phyloP scores from a whole-genome alignment of 768 basidiomycete genomes.

The Mycena indigotica region DNA sequence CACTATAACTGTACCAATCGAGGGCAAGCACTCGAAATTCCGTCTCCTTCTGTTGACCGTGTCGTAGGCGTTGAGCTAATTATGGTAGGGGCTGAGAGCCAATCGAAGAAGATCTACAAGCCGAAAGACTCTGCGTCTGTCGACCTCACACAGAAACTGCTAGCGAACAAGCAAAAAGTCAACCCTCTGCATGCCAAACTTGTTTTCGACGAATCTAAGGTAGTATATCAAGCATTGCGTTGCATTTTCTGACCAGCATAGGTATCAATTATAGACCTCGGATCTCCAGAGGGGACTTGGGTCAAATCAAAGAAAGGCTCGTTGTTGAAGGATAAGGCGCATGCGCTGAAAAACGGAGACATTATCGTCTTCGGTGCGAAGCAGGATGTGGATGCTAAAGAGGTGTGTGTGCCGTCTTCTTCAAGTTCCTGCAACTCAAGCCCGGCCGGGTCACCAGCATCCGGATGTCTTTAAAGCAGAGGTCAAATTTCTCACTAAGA shows the following conservation, averaged over 20 bases:
- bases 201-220: constrained; percentile 18
- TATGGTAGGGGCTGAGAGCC: constrained; percentile 8
- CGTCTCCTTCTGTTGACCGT: background rate
- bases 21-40: background rate
- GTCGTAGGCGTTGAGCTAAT: constrained; percentile 15
- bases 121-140: background rate
- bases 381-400: constrained; percentile 1
- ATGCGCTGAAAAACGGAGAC: constrained; percentile 19
- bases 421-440: no score
- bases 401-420: background rate
- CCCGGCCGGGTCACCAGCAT: background rate
- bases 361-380: constrained; percentile 18
- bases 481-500: background rate
- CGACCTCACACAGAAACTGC: constrained; percentile 7
- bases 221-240: background rate
- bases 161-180: constrained; percentile 1
- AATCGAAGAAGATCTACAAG: constrained; percentile 12
- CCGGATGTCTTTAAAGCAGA: background rate
- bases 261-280: constrained; percentile 19
- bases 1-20: background rate
- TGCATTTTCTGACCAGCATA: background rate
- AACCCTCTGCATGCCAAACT: constrained; percentile 7
- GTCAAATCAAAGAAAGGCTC: constrained; percentile 16
- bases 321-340: constrained; percentile 5
- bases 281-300: constrained; percentile 16